Percentiles rank a stretch among this genome's conserved stretches.
These are phyloP conservation scores for Talaromyces sp. DNA, from an alignment of 2,329 filamentous ascomycete genomes.

Conservation along the genomic window DNA sequence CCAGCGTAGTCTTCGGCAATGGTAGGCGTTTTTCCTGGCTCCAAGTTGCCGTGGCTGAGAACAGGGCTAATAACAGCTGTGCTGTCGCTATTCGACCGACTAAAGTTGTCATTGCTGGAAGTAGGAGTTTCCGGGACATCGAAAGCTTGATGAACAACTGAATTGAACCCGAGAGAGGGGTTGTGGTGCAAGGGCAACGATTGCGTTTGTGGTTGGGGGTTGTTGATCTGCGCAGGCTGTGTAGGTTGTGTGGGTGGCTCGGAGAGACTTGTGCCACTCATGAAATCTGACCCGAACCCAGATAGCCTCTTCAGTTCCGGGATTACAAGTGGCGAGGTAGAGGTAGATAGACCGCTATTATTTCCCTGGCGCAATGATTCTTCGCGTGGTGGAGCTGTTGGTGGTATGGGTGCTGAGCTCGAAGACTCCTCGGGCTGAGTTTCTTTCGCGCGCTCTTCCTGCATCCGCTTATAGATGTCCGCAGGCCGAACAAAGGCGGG, in stretches of 20 bases:
- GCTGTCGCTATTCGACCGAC: conserved; percentile 57
- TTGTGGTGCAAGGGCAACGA: conserved; percentile 42
- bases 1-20: conserved; percentile 50
- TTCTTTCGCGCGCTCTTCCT: conserved; percentile 58
- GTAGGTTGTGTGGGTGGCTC: conserved; percentile 9
- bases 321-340: conserved; percentile 23
- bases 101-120: conserved; percentile 50
- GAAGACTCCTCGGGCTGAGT: conserved; percentile 8
- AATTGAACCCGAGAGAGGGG: conserved; percentile 51
- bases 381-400: neutral
- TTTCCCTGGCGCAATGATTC: neutral
- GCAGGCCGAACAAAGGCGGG: conserved; percentile 65
- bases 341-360: conserved; percentile 4
- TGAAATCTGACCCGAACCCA: conserved; percentile 27
- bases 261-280: conserved; percentile 13
- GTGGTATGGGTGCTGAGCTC: neutral
- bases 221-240: conserved; percentile 3
- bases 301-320: conserved; percentile 42
- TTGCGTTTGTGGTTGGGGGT: conserved; percentile 15
- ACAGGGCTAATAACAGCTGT: conserved; percentile 62
- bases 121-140: conserved; percentile 52
- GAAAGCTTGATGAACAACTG: conserved; percentile 62
- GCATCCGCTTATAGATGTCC: conserved; percentile 70
- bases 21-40: conserved; percentile 44
- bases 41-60: conserved; percentile 42